These are phyloP conservation scores for Aureobasidium sp. DNA, from an alignment of 2,329 filamentous ascomycete species.

Conservation along the genomic window DNA sequence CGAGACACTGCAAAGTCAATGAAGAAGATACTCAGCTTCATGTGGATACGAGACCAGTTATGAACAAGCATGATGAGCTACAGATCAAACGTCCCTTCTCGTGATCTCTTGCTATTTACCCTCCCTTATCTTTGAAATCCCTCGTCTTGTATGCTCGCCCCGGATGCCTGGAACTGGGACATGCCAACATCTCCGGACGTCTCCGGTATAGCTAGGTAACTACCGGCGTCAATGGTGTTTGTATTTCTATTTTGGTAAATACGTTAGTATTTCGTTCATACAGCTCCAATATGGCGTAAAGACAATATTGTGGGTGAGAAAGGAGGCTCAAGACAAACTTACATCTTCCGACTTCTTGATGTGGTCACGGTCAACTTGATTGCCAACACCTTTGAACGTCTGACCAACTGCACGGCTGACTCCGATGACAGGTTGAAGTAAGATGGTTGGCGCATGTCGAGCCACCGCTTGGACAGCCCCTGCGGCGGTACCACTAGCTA, in stretches of 20 bases:
- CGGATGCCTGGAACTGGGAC: background rate
- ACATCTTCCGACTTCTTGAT: conserved; percentile 79
- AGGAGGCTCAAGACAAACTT: conserved; percentile 36
- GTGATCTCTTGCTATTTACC: background rate
- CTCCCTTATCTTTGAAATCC: background rate
- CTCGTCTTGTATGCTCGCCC: background rate
- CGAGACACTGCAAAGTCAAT: background rate
- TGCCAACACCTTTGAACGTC: conserved; percentile 84
- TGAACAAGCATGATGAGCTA: background rate
- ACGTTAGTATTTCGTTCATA: background rate
- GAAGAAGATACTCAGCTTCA: background rate
- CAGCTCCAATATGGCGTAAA: background rate
- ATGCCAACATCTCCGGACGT: background rate
- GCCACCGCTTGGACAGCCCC: conserved; percentile 72
- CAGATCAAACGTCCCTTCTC: background rate
- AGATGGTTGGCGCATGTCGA: conserved; percentile 80
- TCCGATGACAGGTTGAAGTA: conserved; percentile 83
- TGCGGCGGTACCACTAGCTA: conserved; percentile 74
- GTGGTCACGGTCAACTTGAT: conserved; percentile 78
- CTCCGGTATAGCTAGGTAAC: background rate
- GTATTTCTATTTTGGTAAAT: background rate
- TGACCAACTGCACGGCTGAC: conserved; percentile 82
- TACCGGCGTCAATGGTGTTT: background rate
- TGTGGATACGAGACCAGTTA: background rate
- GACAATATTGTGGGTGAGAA: background rate